Evolutionary conservation across 75 land plant genomes (phyloP).

Genomic region (Cunninghamia lanceolata): DNA sequence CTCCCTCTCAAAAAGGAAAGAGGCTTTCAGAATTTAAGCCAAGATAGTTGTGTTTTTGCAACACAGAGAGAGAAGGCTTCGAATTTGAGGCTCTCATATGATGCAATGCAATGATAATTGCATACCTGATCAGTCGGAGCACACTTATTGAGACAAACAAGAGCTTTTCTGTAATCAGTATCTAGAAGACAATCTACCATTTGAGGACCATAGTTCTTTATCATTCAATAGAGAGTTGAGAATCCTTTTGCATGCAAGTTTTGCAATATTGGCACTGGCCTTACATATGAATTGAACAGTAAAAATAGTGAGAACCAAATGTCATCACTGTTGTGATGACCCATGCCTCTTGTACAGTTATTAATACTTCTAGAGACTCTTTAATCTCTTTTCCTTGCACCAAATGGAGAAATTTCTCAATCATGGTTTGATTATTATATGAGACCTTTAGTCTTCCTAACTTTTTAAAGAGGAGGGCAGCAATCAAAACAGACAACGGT

Average conservation of each 20-base stretch:
- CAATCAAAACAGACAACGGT: conserved; percentile 72
- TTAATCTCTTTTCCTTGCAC: conserved; percentile 23
- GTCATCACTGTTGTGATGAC: conserved; percentile 73
- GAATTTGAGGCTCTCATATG: conserved; percentile 77
- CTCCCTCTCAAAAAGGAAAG: conserved; percentile 58
- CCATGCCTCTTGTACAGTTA: conserved; percentile 80
- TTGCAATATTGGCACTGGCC: conserved; percentile 67
- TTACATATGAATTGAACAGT: conserved; percentile 81
- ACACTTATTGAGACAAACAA: conserved; percentile 74
- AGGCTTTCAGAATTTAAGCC: conserved; percentile 75
- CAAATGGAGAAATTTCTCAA: conserved; percentile 26
- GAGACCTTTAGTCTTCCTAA: conserved; percentile 53
- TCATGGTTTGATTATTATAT: conserved; percentile 18
- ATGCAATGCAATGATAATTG: conserved; percentile 86
- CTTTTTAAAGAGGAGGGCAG: conserved; percentile 38
- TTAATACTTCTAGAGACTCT: conserved; percentile 48
- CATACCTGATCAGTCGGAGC: conserved; percentile 92
- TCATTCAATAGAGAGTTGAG: conserved; percentile 77
- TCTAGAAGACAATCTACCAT: conserved; percentile 74
- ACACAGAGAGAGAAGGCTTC: conserved; percentile 92
- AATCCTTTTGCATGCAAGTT: conserved; percentile 76
- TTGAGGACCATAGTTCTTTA: conserved; percentile 75
- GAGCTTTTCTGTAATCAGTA: conserved; percentile 80
- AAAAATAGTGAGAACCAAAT: conserved; percentile 75
- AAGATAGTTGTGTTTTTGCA: conserved; percentile 91